Evolutionary conservation across 148 eudicot genomes (phyloP), one percentile per base, ranked within the genome.

Genomic region (Beta vulgaris): DNA sequence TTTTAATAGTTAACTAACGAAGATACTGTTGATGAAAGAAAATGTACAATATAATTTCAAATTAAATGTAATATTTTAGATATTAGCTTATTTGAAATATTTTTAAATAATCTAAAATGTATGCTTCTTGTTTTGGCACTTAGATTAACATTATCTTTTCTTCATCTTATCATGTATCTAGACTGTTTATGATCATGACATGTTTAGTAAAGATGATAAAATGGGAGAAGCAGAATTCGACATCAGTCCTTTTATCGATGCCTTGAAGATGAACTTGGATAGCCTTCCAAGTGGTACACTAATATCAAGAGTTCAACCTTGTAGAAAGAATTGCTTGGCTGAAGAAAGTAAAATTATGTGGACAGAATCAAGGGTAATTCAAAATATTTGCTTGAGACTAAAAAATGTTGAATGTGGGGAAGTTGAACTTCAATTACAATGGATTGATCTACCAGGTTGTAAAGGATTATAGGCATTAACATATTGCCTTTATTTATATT

Each of bases 161-260:
- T n/a, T n/a, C n/a, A n/a, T n/a, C n/a, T n/a, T n/a, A n/a, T n/a
- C n/a, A n/a, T 43, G 48, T 43, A 35, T 51, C n/a, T 55, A 78
- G 80, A 35, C 36, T 25, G 76, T 78, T 25, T 78, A 71, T 9
- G 80, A 78, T 44, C 80, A 78, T n/a, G 80, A 78, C 71, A 78
- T 76, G 4, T 78, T 78, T 31, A 44, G 76, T 4, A 42, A 35
- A 1, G 80, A 78, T 40, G 80, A 78, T 62, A 71, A 78, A 49
- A 78, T 78, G 80, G 80, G 80, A 9, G 80, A 64, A 7, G 76
- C 76, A 37, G 80, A 78, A 59, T 44, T 78, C 15, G 80, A 78
- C 23, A 49, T 78, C 23, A 64, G 62, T 40, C 76, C 71, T 31
- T 72, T 78, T 68, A 31, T 71, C 4, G 76, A 71, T 62, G 68